These are phyloP conservation scores for Lanmaoa rubissima DNA, from an alignment of 768 basidiomycete genomes.

Conservation along the genomic window DNA sequence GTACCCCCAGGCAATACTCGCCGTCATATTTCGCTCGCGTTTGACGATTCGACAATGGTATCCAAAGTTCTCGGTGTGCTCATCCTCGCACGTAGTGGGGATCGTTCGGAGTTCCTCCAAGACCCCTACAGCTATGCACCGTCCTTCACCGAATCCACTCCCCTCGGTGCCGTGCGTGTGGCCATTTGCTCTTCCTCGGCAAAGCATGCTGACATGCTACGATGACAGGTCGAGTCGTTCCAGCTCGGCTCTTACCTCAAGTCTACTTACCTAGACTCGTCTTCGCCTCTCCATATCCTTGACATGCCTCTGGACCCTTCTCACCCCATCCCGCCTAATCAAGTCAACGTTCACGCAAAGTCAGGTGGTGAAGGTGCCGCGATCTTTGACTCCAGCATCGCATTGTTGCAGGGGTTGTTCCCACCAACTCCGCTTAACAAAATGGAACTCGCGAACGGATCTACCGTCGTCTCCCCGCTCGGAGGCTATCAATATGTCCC, in stretches of 20 bases:
- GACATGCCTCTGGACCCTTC: constrained; percentile 60
- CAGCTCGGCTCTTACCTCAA: constrained; percentile 61
- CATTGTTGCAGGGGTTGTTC: constrained; percentile 80
- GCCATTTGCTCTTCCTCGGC: neutral
- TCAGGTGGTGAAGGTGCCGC: constrained; percentile 76
- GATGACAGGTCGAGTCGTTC: constrained; percentile 61
- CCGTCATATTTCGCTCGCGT: neutral
- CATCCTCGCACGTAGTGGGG: constrained; percentile 74
- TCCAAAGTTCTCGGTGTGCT: constrained; percentile 66
- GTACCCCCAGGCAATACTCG: neutral
- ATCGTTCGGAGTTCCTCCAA: constrained; percentile 66
- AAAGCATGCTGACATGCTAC: constrained; percentile 5
- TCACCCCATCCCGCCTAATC: constrained; percentile 59
- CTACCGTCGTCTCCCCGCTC: constrained; percentile 68
- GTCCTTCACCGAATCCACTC: constrained; percentile 66
- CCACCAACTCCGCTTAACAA: constrained; percentile 70
- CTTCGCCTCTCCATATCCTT: constrained; percentile 65
- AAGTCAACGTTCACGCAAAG: constrained; percentile 77
- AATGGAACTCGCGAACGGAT: constrained; percentile 75
- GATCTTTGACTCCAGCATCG: constrained; percentile 82
- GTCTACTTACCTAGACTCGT: constrained; percentile 61
- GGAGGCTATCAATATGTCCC: constrained; percentile 87
- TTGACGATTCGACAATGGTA: constrained; percentile 21
- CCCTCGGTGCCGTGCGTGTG: constrained; percentile 64
- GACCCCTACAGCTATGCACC: constrained; percentile 67